Conservation (phyloP, 441 rosid genomes). For the Flueggea neowawraea region DNA sequence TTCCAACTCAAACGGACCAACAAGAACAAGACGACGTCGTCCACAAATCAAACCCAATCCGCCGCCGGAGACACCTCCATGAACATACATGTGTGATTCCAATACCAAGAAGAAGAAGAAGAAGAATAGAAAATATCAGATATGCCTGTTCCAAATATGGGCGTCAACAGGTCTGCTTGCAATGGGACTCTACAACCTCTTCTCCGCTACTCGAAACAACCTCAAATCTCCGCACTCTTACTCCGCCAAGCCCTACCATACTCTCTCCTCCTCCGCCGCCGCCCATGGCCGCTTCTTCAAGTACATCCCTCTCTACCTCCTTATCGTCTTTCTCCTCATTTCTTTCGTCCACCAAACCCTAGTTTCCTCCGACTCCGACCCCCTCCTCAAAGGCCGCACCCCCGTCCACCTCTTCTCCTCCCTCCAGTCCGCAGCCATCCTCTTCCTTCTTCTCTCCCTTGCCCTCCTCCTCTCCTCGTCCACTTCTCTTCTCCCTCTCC, state of each 20-base stretch:
- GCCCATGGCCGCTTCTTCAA: too few species aligned
- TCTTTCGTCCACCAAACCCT: slow-evolving; percentile 69
- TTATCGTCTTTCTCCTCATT: slow-evolving; percentile 58
- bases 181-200: slow-evolving; percentile 74
- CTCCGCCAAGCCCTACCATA: slow-evolving; percentile 80
- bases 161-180: slow-evolving; percentile 61
- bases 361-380: slow-evolving; percentile 67
- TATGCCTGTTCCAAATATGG: slow-evolving; percentile 60
- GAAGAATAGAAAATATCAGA: neutral
- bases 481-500: too few species aligned
- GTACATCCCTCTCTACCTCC: slow-evolving; percentile 56
- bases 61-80: too few species aligned
- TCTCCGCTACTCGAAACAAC: slow-evolving; percentile 54
- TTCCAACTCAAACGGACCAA: too few species aligned
- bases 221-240: slow-evolving; percentile 73
- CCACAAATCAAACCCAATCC: too few species aligned
- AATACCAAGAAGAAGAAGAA: too few species aligned
- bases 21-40: too few species aligned
- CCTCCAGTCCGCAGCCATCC: slow-evolving; percentile 73
- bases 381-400: slow-evolving; percentile 75
- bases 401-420: slow-evolving; percentile 88
- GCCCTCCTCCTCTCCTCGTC: slow-evolving; percentile 55
- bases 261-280: slow-evolving; percentile 42
- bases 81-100: too few species aligned
- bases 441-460: slow-evolving; percentile 66